These are phyloP conservation scores for Boletus sp. DNA, from an alignment of 768 basidiomycete genomes.

Conservation along the genomic window DNA sequence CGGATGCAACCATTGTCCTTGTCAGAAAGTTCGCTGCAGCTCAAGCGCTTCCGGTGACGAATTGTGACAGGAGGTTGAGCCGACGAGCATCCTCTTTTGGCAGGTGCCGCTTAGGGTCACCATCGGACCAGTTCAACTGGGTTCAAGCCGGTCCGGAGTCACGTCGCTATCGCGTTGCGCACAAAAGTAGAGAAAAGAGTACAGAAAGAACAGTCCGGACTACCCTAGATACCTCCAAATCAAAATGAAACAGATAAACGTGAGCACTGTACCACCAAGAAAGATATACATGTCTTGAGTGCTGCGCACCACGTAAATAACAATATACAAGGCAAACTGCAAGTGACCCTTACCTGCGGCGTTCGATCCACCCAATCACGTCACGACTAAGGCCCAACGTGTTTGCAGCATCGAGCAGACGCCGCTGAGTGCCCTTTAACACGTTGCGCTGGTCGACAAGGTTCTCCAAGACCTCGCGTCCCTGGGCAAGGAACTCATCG, in stretches of 20 bases:
- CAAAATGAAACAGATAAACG: conserved; percentile 90
- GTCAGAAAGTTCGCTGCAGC: not conserved
- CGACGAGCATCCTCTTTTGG: conserved; percentile 13
- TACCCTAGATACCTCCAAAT: conserved; percentile 89
- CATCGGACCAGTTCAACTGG: not conserved
- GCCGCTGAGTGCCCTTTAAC: conserved; percentile 90
- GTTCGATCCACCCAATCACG: conserved; percentile 97
- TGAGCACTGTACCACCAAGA: conserved; percentile 77
- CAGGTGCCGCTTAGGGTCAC: not conserved
- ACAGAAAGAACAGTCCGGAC: conserved; percentile 6
- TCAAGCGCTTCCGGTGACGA: too few species aligned
- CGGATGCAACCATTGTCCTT: conserved; percentile 16
- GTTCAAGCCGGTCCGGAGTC: not conserved
- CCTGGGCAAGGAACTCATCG: conserved; percentile 92
- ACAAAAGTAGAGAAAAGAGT: not conserved
- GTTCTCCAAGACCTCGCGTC: conserved; percentile 87
- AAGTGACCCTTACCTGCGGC: conserved; percentile 62
- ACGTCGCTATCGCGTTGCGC: not conserved
- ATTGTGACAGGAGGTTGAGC: not conserved
- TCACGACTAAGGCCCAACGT: conserved; percentile 90
- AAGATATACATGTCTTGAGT: conserved; percentile 97
- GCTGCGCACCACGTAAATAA: conserved; percentile 41
- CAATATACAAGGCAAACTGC: not conserved
- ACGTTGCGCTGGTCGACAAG: conserved; percentile 90
- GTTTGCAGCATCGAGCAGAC: conserved; percentile 87